A percentile compares a stretch with the other conserved stretches of the same genome.
Conservation (phyloP, 805 yeast species). For the Ascoidea asiatica region DNA sequence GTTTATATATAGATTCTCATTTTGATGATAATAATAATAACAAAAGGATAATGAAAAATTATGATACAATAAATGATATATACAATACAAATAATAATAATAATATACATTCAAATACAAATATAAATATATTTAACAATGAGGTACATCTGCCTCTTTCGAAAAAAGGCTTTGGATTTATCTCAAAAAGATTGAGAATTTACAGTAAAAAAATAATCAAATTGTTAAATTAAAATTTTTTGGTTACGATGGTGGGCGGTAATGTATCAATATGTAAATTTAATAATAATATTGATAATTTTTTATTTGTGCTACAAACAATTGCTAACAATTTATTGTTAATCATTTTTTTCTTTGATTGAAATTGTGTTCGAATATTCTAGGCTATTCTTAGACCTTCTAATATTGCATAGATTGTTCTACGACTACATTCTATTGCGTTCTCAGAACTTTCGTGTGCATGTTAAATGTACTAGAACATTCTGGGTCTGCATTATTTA, state of each 20-base stretch:
- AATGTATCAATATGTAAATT: constrained; percentile 71
- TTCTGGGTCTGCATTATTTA: too few relatives aligned
- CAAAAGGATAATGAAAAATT: background rate
- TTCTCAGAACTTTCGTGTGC: too few relatives aligned
- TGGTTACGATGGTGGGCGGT: constrained; percentile 96
- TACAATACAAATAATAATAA: too few relatives aligned
- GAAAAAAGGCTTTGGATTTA: constrained; percentile 34
- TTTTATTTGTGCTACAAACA: constrained; percentile 69
- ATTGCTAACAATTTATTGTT: constrained; percentile 31
- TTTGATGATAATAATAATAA: background rate
- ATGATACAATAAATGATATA: too few relatives aligned
- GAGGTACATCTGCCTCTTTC: too few relatives aligned
- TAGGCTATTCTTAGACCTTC: too few relatives aligned
- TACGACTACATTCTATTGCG: too few relatives aligned
- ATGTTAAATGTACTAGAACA: too few relatives aligned
- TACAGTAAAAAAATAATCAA: constrained; percentile 32
- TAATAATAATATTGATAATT: constrained; percentile 27
- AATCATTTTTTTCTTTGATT: too few relatives aligned
- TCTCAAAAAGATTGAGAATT: constrained; percentile 67
- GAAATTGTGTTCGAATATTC: too few relatives aligned
- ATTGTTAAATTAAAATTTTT: constrained; percentile 57
- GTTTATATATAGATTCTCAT: background rate
- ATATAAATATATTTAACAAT: too few relatives aligned
- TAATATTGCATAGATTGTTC: too few relatives aligned
- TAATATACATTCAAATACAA: background rate